A percentile compares a stretch with the other conserved stretches of the same genome.
phyloP scores from a whole-genome alignment of 176 grass and related monocot genomes.

The Zizania latifolia region DNA sequence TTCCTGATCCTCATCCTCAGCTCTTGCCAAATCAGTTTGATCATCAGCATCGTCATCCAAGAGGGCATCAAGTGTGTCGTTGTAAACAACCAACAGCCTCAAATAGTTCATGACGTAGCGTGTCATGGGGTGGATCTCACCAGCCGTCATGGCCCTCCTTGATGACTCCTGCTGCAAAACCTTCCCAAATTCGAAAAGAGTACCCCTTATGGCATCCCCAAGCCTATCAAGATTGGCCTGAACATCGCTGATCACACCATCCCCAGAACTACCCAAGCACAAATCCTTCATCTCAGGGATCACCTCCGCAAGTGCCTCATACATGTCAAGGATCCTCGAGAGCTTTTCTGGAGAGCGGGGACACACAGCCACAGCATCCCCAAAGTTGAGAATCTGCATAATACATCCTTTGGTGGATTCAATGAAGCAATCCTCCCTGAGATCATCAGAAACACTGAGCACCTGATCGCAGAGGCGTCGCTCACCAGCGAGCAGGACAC shows the following conservation, averaged over 20 bases:
- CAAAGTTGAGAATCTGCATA: constrained; percentile 87
- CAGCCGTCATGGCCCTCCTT: constrained; percentile 53
- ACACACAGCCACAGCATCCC: constrained; percentile 72
- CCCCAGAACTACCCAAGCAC: constrained; percentile 51
- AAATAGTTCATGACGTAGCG: constrained; percentile 97
- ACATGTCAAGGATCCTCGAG: constrained; percentile 81
- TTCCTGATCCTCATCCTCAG: constrained; percentile 41
- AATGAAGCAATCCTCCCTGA: constrained; percentile 75
- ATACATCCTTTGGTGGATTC: constrained; percentile 78
- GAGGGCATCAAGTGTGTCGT: constrained; percentile 55
- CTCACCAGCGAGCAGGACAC: constrained; percentile 69
- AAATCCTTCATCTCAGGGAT: constrained; percentile 69
- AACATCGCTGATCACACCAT: constrained; percentile 61
- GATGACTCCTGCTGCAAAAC: constrained; percentile 71
- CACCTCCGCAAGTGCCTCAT: constrained; percentile 70
- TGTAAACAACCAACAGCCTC: constrained; percentile 70
- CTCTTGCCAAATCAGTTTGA: constrained; percentile 4
- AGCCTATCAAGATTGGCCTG: constrained; percentile 64
- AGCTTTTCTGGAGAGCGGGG: constrained; percentile 82
- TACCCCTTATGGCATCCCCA: constrained; percentile 71
- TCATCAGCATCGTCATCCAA: constrained; percentile 43
- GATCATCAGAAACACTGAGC: constrained; percentile 50
- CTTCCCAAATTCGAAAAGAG: constrained; percentile 69
- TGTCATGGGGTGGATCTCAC: constrained; percentile 86
- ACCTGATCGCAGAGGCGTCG: constrained; percentile 69